phyloP scores from a whole-genome alignment of 2,329 filamentous ascomycete genomes.

The Alternaria triticimaculans region DNA sequence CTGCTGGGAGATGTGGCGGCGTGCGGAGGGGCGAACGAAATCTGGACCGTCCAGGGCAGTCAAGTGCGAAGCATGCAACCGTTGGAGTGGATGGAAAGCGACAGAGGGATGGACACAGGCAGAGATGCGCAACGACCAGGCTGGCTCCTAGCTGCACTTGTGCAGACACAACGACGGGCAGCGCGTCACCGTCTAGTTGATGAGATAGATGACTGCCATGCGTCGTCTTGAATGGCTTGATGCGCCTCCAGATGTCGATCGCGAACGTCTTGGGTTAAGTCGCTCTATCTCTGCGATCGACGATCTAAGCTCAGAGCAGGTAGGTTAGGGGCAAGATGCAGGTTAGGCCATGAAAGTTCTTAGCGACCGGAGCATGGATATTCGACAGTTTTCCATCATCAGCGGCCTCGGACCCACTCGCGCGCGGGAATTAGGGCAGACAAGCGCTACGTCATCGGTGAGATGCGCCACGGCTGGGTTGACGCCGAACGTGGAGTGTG shows the following conservation, averaged over 20 bases:
- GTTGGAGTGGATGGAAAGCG: conserved; percentile 1
- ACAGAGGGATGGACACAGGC: conserved; percentile 1
- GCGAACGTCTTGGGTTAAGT: conserved; percentile 6
- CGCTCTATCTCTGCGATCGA: conserved; percentile 18
- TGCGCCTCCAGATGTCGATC: conserved; percentile 27
- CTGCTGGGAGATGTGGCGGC: neutral
- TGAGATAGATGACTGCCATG: conserved; percentile 10
- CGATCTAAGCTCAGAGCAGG: conserved; percentile 16
- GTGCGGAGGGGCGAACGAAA: conserved; percentile 11
- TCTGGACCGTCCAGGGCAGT: conserved; percentile 6
- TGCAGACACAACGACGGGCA: neutral
- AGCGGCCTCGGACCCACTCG: conserved; percentile 2
- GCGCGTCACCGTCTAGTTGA: conserved; percentile 8
- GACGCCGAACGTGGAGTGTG: neutral
- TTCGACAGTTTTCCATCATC: conserved; percentile 4
- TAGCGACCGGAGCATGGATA: conserved; percentile 11
- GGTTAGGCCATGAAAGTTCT: conserved; percentile 10
- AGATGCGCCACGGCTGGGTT: neutral
- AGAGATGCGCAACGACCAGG: neutral
- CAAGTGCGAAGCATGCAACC: conserved; percentile 14
- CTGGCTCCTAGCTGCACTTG: neutral
- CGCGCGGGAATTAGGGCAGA: neutral
- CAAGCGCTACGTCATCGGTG: neutral
- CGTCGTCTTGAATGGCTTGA: conserved; percentile 17
- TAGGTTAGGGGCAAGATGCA: conserved; percentile 13